Conservation (phyloP, 2,329 filamentous ascomycete species). For the Aureobasidium subglaciale region DNA sequence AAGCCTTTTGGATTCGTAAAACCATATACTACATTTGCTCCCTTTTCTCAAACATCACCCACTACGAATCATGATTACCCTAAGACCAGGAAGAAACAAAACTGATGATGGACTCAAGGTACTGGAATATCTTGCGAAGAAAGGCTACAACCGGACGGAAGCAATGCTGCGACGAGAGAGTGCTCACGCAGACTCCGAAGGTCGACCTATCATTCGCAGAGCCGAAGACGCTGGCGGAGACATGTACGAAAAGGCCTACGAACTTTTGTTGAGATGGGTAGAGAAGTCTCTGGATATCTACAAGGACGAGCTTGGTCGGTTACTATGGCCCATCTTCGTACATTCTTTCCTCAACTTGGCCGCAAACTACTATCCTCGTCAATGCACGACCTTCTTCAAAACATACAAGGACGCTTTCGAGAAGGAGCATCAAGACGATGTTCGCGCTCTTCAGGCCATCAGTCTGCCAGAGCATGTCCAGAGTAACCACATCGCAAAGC, state of each 20-base stretch:
- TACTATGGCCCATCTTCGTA: constrained; percentile 90
- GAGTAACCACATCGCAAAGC: constrained; percentile 67
- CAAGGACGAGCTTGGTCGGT: constrained; percentile 82
- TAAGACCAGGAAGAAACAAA: not conserved
- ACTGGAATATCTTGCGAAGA: constrained; percentile 91
- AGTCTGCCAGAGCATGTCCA: constrained; percentile 69
- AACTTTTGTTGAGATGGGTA: constrained; percentile 55
- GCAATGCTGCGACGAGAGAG: constrained; percentile 89
- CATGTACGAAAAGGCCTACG: constrained; percentile 69
- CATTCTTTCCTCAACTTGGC: constrained; percentile 84
- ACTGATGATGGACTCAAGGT: constrained; percentile 46
- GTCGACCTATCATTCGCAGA: constrained; percentile 60
- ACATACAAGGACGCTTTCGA: constrained; percentile 65
- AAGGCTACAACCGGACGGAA: constrained; percentile 88
- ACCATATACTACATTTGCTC: not conserved
- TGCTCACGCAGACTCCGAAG: constrained; percentile 71
- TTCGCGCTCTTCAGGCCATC: constrained; percentile 67
- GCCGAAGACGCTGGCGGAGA: constrained; percentile 64
- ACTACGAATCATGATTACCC: not conserved
- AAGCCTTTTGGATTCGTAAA: not conserved
- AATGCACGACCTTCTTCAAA: constrained; percentile 67
- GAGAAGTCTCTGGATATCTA: constrained; percentile 91
- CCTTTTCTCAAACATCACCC: not conserved
- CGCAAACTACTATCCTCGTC: constrained; percentile 60
- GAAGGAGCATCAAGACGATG: constrained; percentile 69